Percentiles rank a stretch among this genome's conserved stretches.
Conservation (phyloP, 2,329 filamentous ascomycete genomes). For the Pseudogymnoascus sp. region DNA sequence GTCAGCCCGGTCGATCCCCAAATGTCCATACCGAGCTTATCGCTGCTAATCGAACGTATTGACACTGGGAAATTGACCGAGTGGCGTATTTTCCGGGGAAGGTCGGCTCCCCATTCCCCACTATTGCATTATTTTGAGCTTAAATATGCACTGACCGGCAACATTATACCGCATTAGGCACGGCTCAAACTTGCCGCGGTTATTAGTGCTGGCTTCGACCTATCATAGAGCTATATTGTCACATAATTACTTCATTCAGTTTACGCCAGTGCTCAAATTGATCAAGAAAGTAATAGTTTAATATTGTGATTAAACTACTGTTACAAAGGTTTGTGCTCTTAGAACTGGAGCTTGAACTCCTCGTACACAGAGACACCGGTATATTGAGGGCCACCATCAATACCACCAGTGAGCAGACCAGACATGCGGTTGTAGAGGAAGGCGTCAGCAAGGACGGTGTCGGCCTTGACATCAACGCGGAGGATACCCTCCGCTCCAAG, state of each 20-base stretch:
- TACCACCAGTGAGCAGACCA: not conserved
- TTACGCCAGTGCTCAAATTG: not conserved
- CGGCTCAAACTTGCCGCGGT: not conserved
- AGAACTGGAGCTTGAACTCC: slow-evolving; percentile 1
- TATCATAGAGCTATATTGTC: not conserved
- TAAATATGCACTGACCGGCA: not conserved
- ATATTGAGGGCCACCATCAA: not conserved
- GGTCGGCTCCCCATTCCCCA: not conserved
- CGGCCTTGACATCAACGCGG: not conserved
- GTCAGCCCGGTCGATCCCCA: not conserved
- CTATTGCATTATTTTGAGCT: not conserved
- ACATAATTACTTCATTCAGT: not conserved
- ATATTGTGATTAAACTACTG: not conserved
- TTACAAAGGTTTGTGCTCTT: not conserved
- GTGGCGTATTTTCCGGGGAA: not conserved
- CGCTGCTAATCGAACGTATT: not conserved
- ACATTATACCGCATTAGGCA: not conserved
- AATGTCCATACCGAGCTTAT: not conserved
- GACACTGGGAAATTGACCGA: not conserved
- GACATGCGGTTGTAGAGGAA: not conserved
- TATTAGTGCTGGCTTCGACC: not conserved
- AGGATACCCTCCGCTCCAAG: not conserved
- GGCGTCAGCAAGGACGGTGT: not conserved
- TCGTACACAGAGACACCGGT: not conserved
- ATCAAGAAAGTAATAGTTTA: not conserved